Percentiles rank a stretch among this genome's conserved stretches.
phyloP scores from a whole-genome alignment of 2,329 filamentous ascomycete genomes.

The Beauveria medogensis region DNA sequence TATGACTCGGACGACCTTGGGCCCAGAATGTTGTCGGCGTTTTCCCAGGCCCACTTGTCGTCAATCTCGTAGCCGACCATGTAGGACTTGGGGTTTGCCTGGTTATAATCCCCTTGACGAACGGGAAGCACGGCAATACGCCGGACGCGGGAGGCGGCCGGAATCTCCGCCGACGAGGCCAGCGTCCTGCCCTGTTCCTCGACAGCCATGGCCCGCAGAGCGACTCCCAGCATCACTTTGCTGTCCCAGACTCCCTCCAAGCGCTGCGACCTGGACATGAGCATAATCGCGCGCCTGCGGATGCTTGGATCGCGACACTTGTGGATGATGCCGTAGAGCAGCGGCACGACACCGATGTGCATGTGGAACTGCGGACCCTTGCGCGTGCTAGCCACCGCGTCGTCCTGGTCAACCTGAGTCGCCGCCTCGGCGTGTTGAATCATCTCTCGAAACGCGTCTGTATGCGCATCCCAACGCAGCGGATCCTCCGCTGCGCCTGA shows the following conservation, averaged over 20 bases:
- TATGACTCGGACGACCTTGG: background rate
- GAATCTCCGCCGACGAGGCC: slow-evolving; percentile 2
- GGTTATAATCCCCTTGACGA: background rate
- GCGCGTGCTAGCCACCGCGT: background rate
- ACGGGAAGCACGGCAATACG: background rate
- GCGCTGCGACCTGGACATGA: background rate
- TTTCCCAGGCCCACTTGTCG: slow-evolving; percentile 5
- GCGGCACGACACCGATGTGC: slow-evolving; percentile 7
- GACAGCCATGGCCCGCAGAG: background rate
- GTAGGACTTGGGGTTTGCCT: background rate
- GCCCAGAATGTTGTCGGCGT: background rate
- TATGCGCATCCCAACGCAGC: slow-evolving; percentile 8
- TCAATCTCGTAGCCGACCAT: slow-evolving; percentile 6
- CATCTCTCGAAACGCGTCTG: background rate
- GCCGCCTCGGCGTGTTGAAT: background rate
- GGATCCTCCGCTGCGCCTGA: background rate
- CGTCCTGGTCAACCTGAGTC: background rate
- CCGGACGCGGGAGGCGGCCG: background rate
- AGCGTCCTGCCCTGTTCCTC: background rate
- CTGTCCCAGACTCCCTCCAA: slow-evolving; percentile 9
- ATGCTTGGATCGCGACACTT: slow-evolving; percentile 10
- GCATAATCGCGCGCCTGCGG: background rate
- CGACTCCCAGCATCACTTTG: background rate
- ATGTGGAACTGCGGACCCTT: slow-evolving; percentile 6
- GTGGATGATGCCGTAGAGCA: slow-evolving; percentile 1